Evolutionary conservation across 1,139 yeast genomes (phyloP), one percentile per base, ranked within the genome.

Genomic region (Sugiyamaella xylanicola): DNA sequence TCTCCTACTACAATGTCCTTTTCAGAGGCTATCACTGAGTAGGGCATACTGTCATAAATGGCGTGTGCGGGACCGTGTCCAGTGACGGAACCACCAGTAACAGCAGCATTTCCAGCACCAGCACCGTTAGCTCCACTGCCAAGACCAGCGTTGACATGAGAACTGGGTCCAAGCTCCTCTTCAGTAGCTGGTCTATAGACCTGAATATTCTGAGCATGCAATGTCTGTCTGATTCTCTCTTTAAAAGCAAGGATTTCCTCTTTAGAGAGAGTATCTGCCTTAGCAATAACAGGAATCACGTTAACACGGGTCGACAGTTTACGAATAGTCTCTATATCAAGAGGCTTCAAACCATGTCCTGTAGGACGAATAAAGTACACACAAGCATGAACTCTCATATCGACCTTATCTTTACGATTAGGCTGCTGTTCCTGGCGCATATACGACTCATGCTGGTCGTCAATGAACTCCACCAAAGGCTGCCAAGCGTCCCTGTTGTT

Each of bases 391-490:
- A 93, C 98, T 64, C 99, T 82, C 72, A 91, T 77, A 73, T 95
- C 99, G 19, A 65, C 61, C 60, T 66, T 66, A 57, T 77, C 78
- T 3, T 61, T 65, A 72, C 99, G 85, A 58, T 74, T 72, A 37
- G 99, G 99, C 75, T 95, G 99, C 72, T 91, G 95, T 72, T 93
- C 98, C 75, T 95, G 99, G 69, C 89, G 86, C 96, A 93, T 87
- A 71, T 76, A 92, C 29, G 88, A 81, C 73, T 93, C 97, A 71
- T 93, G 97, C 77, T 93, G 99, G 74, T 93, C 99, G 73, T 93
- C 99, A 61, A 93, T 82, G 68, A 92, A 93, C 71, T 92, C 97
- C 58, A 91, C 81, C 65, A 95, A 85, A 41, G 97, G 93, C 64
- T 87, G 87, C 97, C 97, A 95, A 54, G 96, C 83, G 68, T 89